Percentiles rank a stretch among this genome's conserved stretches.
phyloP scores from a whole-genome alignment of 257 asterid genomes.

The Ballota nigra region DNA sequence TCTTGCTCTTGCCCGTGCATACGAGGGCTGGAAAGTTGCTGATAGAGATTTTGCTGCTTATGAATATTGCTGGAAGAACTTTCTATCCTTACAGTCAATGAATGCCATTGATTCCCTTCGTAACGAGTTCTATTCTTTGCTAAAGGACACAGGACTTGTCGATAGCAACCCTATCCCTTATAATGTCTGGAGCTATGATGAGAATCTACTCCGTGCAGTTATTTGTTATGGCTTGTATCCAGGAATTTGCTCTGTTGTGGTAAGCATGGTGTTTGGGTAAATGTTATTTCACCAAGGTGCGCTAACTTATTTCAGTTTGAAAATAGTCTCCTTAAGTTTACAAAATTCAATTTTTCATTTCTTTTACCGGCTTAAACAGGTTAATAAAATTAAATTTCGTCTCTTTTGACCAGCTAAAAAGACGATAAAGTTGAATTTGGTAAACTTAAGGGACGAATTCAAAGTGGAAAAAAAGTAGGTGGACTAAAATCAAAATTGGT shows the following conservation, averaged over 20 bases:
- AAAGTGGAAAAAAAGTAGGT: too few relatives aligned
- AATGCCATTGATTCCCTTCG: slow-evolving; percentile 90
- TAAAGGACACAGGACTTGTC: slow-evolving; percentile 81
- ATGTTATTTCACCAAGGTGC: too few relatives aligned
- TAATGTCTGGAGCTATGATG: slow-evolving; percentile 85
- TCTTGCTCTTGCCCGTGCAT: slow-evolving; percentile 88
- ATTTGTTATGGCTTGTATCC: slow-evolving; percentile 92
- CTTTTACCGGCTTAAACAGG: too few relatives aligned
- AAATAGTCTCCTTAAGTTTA: too few relatives aligned
- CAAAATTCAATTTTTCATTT: too few relatives aligned
- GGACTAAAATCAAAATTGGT: too few relatives aligned
- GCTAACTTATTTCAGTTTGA: too few relatives aligned
- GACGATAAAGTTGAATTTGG: too few relatives aligned
- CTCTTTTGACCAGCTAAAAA: too few relatives aligned
- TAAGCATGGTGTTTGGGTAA: slow-evolving; percentile 32
- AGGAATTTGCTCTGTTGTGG: slow-evolving; percentile 92
- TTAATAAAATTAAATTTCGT: too few relatives aligned
- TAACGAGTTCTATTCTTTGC: slow-evolving; percentile 73
- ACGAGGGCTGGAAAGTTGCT: slow-evolving; percentile 88
- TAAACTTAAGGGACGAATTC: too few relatives aligned
- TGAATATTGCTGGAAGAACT: slow-evolving; percentile 95
- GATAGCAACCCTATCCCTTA: slow-evolving; percentile 69
- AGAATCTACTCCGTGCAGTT: slow-evolving; percentile 75
- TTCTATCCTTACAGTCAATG: slow-evolving; percentile 85
- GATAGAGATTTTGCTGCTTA: slow-evolving; percentile 60